phyloP scores from a whole-genome alignment of 164 flowering plant species.

The Magnolia sinica region DNA sequence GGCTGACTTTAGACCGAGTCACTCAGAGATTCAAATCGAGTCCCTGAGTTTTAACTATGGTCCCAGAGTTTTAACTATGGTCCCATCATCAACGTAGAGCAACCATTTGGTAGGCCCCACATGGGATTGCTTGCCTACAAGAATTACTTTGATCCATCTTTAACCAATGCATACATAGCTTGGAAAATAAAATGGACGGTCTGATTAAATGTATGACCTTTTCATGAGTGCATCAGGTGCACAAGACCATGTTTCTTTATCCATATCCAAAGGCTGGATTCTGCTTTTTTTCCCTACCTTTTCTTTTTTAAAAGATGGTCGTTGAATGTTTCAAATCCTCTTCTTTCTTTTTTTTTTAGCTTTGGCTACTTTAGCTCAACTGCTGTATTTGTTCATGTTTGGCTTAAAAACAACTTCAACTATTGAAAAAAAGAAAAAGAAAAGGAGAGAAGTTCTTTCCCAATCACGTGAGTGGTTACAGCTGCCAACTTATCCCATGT shows the following conservation, averaged over 20 bases:
- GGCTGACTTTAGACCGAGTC: no score
- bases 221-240: no score
- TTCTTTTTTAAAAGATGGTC: constrained; percentile 9
- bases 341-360: neutral
- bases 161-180: no score
- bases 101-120: no score
- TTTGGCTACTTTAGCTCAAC: neutral
- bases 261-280: neutral
- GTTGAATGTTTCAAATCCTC: neutral
- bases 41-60: no score
- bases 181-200: no score
- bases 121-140: no score
- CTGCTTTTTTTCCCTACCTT: neutral
- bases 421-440: neutral
- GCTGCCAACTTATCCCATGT: constrained; percentile 8
- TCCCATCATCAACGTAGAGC: no score
- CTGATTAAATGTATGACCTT: no score
- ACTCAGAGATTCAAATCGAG: no score
- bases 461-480: constrained; percentile 11
- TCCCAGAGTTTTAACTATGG: no score
- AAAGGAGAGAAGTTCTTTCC: neutral
- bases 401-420: neutral
- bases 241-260: neutral
- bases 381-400: neutral
- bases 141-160: no score